phyloP scores from a whole-genome alignment of 257 asterid species.

The Osmanthus fragrans region DNA sequence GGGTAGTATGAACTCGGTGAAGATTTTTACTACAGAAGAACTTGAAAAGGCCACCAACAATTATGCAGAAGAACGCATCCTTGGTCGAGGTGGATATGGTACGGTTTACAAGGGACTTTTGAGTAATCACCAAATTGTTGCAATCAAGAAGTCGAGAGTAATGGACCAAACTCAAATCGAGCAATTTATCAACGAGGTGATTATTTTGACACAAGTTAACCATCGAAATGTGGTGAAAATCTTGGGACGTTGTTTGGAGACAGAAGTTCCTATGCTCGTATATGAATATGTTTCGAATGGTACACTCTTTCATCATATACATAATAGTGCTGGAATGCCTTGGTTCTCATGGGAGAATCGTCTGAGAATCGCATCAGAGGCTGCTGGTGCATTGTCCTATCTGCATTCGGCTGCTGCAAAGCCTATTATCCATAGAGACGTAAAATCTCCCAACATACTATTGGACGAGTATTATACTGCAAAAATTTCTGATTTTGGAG shows the following conservation, averaged over 20 bases:
- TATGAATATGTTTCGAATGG: slow-evolving; percentile 48
- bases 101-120: slow-evolving; percentile 57
- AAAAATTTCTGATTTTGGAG: slow-evolving; percentile 61
- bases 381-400: slow-evolving; percentile 55
- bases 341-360: slow-evolving; percentile 62
- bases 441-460: slow-evolving; percentile 56
- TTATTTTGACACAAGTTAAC: slow-evolving; percentile 56
- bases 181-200: slow-evolving; percentile 65
- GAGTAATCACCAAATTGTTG: slow-evolving; percentile 37
- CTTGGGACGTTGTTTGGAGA: slow-evolving; percentile 63
- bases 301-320: slow-evolving; percentile 50
- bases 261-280: slow-evolving; percentile 51
- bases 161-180: slow-evolving; percentile 58
- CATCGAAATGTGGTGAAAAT: slow-evolving; percentile 62
- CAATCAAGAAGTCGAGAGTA: slow-evolving; percentile 49
- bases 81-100: slow-evolving; percentile 63
- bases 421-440: slow-evolving; percentile 62
- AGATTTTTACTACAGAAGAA: slow-evolving; percentile 40
- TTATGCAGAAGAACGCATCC: slow-evolving; percentile 48
- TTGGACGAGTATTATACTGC: slow-evolving; percentile 41
- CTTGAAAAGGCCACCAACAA: slow-evolving; percentile 44
- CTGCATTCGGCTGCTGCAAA: slow-evolving; percentile 57
- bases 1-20: slow-evolving; percentile 21
- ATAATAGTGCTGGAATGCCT: slow-evolving; percentile 27
- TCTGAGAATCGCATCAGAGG: slow-evolving; percentile 45